These are phyloP conservation scores for Neurospora crassa DNA, from an alignment of 2,329 filamentous ascomycete species.

Conservation along the genomic window DNA sequence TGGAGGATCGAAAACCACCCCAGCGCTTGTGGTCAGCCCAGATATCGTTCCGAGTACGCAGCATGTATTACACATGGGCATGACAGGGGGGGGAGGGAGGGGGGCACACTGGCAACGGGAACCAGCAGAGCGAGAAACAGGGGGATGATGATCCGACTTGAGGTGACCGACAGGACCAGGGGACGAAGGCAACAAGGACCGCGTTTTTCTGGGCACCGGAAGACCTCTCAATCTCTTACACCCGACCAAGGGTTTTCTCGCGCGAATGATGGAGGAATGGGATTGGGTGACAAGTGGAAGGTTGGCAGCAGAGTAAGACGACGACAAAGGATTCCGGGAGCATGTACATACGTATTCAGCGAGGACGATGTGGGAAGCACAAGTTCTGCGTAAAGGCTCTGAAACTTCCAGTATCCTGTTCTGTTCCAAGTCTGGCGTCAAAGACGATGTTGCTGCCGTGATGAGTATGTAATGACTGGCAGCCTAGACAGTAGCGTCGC, in stretches of 20 bases:
- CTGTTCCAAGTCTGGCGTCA: background rate
- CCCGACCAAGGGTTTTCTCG: background rate
- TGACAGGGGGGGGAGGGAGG: background rate
- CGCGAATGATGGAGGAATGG: background rate
- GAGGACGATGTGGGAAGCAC: background rate
- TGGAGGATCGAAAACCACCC: background rate
- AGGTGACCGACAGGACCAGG: background rate
- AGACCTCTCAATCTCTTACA: background rate
- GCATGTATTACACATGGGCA: background rate
- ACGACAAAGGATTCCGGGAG: background rate
- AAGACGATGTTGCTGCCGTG: conserved; percentile 15
- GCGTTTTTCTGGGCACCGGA: background rate
- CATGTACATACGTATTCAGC: background rate
- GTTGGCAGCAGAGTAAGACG: background rate
- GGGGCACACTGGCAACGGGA: background rate
- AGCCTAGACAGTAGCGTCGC: background rate
- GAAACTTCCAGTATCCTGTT: background rate
- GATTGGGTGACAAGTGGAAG: background rate
- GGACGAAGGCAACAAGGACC: background rate
- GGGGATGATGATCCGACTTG: background rate
- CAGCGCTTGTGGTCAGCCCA: background rate
- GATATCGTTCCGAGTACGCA: background rate
- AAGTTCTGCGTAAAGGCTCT: background rate
- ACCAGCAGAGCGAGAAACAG: background rate
- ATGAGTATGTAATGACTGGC: conserved; percentile 5